Conservation (phyloP, 1,284 basidiomycete species). For the Wallemia hederae region DNA sequence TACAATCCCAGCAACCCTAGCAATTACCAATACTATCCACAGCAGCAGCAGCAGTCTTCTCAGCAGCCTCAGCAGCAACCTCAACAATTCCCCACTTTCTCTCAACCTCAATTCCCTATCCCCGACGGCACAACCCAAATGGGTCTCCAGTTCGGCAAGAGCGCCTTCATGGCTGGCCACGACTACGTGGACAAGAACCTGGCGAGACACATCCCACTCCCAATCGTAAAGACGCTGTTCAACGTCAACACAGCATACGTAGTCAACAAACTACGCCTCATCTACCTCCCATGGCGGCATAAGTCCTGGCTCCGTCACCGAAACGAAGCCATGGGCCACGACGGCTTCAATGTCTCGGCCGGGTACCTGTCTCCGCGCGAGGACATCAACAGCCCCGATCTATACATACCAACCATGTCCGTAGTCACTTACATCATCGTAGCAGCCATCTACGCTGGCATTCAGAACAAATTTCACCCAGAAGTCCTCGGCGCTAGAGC, state of each 20-base stretch:
- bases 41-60: neutral
- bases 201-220: constrained; percentile 37
- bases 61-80: constrained; percentile 4
- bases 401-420: constrained; percentile 98
- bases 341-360: constrained; percentile 31
- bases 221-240: constrained; percentile 69
- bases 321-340: constrained; percentile 16
- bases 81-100: constrained; percentile 7
- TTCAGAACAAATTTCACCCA: constrained; percentile 60
- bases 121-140: constrained; percentile 80
- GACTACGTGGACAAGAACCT: constrained; percentile 90
- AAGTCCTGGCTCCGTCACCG: constrained; percentile 29
- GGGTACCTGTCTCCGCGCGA: constrained; percentile 62
- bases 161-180: constrained; percentile 71
- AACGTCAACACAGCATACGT: constrained; percentile 94
- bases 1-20: neutral
- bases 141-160: constrained; percentile 81
- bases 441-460: constrained; percentile 51
- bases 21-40: neutral
- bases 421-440: constrained; percentile 85
- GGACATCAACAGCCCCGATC: constrained; percentile 81
- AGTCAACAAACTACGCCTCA: constrained; percentile 54
- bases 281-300: constrained; percentile 92
- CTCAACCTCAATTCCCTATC: constrained; percentile 38
- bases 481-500: constrained; percentile 64